Base-by-base conservation (phyloP, 257 asterid species). In the Solanum medicagineum region DNA sequence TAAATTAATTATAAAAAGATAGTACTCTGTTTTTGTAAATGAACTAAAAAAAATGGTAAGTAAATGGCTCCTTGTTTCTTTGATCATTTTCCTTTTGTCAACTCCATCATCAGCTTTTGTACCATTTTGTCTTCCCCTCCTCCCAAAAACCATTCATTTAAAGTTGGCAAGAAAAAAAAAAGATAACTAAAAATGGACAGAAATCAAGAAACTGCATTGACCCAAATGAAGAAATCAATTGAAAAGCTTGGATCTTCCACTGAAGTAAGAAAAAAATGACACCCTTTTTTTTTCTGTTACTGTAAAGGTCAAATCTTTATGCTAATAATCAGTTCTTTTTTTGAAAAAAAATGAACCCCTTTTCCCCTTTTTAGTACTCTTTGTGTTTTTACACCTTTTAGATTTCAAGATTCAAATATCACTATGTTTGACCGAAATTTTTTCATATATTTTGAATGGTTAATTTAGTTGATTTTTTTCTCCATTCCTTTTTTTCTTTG, bases 231-330 rank as follows among this genome's bases (percentile, higher is more conserved):
- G 90, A 89, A 89, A 87, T 86, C 93, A 55, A 91, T 92, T 63
- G 92, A 92, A 55, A 92, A 90, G 81, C 97, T 92, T 3, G 97
- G 96, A 83, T 86, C 86, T 80, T 90, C 97, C 51, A 90, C 93
- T 9, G 90, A 92, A 92, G 98, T 93, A 80, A 85, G 8, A 2
- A 32, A 75, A 45, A 62, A 70, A 17, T 1, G 6, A 3, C 17
- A 16, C 17, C 56, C 0, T 53, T 53, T 53, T 53, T 81, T 29
- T 3, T 54, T 24, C 2, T 13, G 16, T 14, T 11, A 85, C 16
- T 13, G 24, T 42, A 53, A 74, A 54, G 53, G 13, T 57, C 19
- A 59, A 32, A 17, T 63, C 55, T 73, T 45, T 47, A 32, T 51
- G 12, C 15, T 51, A 17, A 13, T 51, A 51, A 51, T 51, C 4